phyloP scores from a whole-genome alignment of 148 eudicot species.

The Cornus suecica region DNA sequence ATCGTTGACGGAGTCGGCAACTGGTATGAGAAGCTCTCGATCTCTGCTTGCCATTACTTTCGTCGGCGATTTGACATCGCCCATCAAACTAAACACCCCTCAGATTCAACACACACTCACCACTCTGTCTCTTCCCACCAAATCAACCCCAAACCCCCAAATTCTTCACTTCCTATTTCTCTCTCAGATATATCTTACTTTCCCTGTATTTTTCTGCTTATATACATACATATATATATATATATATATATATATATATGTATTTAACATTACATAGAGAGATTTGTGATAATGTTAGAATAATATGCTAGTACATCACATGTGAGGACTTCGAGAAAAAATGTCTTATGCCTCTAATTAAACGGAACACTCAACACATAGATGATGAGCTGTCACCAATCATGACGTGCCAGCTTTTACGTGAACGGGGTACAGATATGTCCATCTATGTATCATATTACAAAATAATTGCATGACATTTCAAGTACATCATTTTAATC shows the following conservation, averaged over 20 bases:
- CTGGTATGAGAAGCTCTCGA: slow-evolving; percentile 88
- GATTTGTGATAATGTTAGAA: neutral
- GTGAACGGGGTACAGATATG: neutral
- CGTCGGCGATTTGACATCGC: slow-evolving; percentile 53
- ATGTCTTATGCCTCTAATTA: neutral
- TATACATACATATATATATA: neutral
- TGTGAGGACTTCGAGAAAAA: neutral
- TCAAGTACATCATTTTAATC: too few relatives aligned
- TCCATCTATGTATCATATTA: neutral
- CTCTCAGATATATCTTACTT: neutral
- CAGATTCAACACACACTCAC: neutral
- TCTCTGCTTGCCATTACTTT: slow-evolving; percentile 50
- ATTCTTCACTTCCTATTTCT: neutral
- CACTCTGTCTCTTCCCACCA: neutral
- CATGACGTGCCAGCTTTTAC: neutral
- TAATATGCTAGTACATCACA: too few relatives aligned
- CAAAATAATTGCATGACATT: too few relatives aligned
- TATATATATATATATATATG: too few relatives aligned
- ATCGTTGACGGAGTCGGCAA: slow-evolving; percentile 39
- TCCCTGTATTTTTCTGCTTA: neutral
- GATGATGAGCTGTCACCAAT: neutral
- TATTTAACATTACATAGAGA: too few relatives aligned
- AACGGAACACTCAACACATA: neutral
- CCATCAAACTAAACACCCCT: slow-evolving; percentile 26
- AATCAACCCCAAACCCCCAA: neutral